phyloP scores from a whole-genome alignment of 2,329 filamentous ascomycete genomes.

The Aaosphaeria arxii region DNA sequence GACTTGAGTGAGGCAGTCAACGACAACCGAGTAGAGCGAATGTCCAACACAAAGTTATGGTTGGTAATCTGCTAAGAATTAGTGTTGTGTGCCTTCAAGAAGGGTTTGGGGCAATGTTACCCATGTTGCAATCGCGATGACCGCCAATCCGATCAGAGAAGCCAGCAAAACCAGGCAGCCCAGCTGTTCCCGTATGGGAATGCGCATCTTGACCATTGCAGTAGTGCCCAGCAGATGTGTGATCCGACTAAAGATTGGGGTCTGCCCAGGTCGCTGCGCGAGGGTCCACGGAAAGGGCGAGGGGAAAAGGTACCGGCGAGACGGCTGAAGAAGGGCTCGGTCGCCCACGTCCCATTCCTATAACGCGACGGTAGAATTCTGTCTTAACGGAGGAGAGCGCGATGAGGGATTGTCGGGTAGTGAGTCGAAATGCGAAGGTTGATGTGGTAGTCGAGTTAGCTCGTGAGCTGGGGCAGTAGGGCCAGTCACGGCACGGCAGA shows the following conservation, averaged over 20 bases:
- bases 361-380: no score
- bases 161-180: constrained; percentile 74
- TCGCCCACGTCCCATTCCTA: no score
- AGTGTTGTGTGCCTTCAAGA: no score
- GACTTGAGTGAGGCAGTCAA: constrained; percentile 86
- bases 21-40: constrained; percentile 61
- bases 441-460: no score
- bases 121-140: constrained; percentile 75
- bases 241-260: not conserved
- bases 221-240: not conserved
- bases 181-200: constrained; percentile 86
- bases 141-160: constrained; percentile 70
- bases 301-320: not conserved
- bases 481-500: no score
- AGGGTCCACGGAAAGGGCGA: not conserved
- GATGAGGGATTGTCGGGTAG: no score
- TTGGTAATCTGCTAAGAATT: constrained; percentile 50
- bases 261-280: not conserved
- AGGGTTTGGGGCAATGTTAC: constrained; percentile 13
- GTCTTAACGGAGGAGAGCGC: no score
- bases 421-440: no score
- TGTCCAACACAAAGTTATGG: constrained; percentile 57
- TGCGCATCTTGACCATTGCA: constrained; percentile 62
- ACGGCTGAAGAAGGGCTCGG: no score
- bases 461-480: no score